Conservation (phyloP, 2,329 filamentous ascomycete genomes). For the Penicillium freii region DNA sequence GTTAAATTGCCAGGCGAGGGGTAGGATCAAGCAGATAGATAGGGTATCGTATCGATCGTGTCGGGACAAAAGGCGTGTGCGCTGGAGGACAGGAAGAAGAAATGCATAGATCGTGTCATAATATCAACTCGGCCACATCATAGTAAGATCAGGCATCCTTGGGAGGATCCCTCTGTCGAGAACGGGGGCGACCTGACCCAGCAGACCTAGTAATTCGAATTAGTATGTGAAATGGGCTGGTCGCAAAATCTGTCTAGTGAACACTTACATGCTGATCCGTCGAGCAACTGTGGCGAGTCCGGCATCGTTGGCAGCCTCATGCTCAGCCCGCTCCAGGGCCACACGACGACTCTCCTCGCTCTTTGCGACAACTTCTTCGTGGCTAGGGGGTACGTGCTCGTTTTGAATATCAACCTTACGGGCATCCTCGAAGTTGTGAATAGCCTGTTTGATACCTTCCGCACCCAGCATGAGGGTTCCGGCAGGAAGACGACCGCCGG, state of each 20-base stretch:
- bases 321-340: slow-evolving; percentile 79
- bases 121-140: slow-evolving; percentile 21
- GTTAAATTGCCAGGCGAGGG: slow-evolving; percentile 12
- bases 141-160: slow-evolving; percentile 28
- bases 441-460: slow-evolving; percentile 97
- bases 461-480: slow-evolving; percentile 97
- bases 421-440: slow-evolving; percentile 94
- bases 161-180: slow-evolving; percentile 33
- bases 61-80: slow-evolving; percentile 22
- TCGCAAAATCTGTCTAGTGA: not conserved
- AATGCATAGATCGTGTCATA: slow-evolving; percentile 29
- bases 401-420: slow-evolving; percentile 97
- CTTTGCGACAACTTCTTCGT: slow-evolving; percentile 84
- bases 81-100: slow-evolving; percentile 25
- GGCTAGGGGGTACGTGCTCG: slow-evolving; percentile 85
- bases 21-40: slow-evolving; percentile 25
- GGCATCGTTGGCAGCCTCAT: slow-evolving; percentile 89
- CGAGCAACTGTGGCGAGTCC: slow-evolving; percentile 82
- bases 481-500: slow-evolving; percentile 85
- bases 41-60: slow-evolving; percentile 29
- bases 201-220: slow-evolving; percentile 34
- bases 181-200: slow-evolving; percentile 35
- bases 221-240: not conserved
- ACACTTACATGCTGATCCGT: slow-evolving; percentile 89
- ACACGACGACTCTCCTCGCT: slow-evolving; percentile 77